A percentile compares a stretch with the other conserved stretches of the same genome.
phyloP scores from a whole-genome alignment of 352 stramenopile species.

The Pythium biforme region DNA sequence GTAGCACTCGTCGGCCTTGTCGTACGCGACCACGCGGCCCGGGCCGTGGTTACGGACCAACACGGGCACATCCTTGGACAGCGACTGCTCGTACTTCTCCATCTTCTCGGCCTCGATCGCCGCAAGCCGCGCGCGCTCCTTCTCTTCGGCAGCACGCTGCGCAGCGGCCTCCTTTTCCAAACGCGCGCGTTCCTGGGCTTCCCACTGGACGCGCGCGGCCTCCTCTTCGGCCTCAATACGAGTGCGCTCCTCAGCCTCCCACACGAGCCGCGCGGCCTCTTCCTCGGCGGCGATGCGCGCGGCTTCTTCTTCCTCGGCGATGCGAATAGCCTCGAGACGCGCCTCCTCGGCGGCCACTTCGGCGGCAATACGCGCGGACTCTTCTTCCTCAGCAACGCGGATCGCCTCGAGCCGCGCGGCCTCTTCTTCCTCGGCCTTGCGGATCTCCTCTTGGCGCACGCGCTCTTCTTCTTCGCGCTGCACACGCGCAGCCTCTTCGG shows the following conservation, averaged over 20 bases:
- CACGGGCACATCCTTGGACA: constrained; percentile 86
- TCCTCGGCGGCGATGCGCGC: constrained; percentile 27
- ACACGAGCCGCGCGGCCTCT: constrained; percentile 22
- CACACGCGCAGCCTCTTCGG: constrained; percentile 16
- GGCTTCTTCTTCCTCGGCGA: constrained; percentile 31
- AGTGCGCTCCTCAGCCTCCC: constrained; percentile 24
- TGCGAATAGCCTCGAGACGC: constrained; percentile 13
- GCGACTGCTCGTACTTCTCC: constrained; percentile 83
- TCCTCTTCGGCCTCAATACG: constrained; percentile 27
- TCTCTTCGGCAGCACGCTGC: constrained; percentile 40
- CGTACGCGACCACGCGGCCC: constrained; percentile 72
- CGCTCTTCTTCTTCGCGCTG: constrained; percentile 12
- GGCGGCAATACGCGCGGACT: constrained; percentile 26
- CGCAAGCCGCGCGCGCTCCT: constrained; percentile 46
- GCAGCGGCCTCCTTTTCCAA: constrained; percentile 44
- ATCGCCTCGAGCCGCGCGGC: constrained; percentile 22
- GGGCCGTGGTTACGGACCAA: constrained; percentile 70
- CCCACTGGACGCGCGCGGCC: constrained; percentile 26
- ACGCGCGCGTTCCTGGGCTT: constrained; percentile 43
- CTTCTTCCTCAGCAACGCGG: constrained; percentile 28
- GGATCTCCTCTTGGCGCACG: constrained; percentile 25
- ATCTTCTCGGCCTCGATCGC: constrained; percentile 65
- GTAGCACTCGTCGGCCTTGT: constrained; percentile 80
- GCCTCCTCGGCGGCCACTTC: constrained; percentile 26
- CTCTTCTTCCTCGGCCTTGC: constrained; percentile 33